Base-by-base conservation (phyloP, 2,329 filamentous ascomycete genomes). In the Talaromyces marneffei region DNA sequence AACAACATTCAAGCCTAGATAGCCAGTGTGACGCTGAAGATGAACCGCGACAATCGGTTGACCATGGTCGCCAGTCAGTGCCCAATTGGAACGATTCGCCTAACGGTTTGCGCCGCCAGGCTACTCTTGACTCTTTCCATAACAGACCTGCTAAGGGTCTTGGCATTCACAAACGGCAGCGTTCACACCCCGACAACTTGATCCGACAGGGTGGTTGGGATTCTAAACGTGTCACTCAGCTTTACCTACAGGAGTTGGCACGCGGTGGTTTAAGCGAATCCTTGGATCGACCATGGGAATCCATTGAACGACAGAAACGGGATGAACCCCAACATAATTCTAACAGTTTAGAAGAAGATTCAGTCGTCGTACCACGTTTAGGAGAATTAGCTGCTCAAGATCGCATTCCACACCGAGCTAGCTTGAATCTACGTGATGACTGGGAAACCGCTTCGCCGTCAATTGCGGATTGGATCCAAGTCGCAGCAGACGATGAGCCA, bases 121-220 rank as follows among this genome's bases (percentile, higher is more conserved):
- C 59, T 3, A 31, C 57, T 20, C 55, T 46, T 9, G 56, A 62
- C 29, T 59, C 56, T 44, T 57, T 58, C 14, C 57, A 60, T 29
- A 55, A 54, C 71, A 77, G 65, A 73, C 77, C 66, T 68, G 70
- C 57, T 65, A 78, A 52, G 64, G 80, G 63, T 70, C 77, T 76
- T 35, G 78, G 74, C 25, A 74, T 62, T 61, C 72, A 70, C 54
- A 68, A 61, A 55, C 64, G 50, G 58, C 69, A 77, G 33, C 77
- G 78, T 57, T 74, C 78, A 57, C 69, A 74, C 53, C 69, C 72
- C 4, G 75, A 79, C 61, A 78, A 79, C 57, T 70, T 85, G 58
- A 81, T 80, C n/a, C 79, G 79, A 64, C 76, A 82, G 62, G 79
- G 79, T 7, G 77, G 79, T 35, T 85, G 82, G 79, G 80, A 82